Conservation (phyloP, 192 early-diverging fungal genomes). For the Backusella mclennaniae region DNA sequence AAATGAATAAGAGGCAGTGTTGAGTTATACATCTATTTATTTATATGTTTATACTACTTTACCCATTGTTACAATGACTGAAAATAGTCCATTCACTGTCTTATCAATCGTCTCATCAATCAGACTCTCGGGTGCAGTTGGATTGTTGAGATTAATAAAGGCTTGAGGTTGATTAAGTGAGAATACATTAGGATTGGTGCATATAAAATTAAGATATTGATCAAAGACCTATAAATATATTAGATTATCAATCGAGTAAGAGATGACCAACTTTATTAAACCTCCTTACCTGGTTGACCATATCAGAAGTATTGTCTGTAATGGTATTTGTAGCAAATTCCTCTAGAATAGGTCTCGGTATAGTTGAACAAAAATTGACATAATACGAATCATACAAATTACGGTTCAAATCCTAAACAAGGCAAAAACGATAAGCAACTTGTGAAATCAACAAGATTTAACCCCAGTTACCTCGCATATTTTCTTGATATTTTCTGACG, state of each 20-base stretch:
- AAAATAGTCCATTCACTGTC: conserved; percentile 83
- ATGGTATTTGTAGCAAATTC: conserved; percentile 89
- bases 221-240: conserved; percentile 75
- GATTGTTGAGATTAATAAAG: conserved; percentile 83
- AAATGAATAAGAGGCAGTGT: too few species aligned
- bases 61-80: conserved; percentile 89
- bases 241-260: conserved; percentile 25
- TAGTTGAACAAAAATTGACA: conserved; percentile 88
- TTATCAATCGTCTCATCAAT: conserved; percentile 82
- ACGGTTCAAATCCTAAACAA: conserved; percentile 75
- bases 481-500: conserved; percentile 76
- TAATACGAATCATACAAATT: conserved; percentile 96
- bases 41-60: background rate
- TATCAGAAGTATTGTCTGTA: conserved; percentile 65
- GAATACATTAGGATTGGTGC: conserved; percentile 91
- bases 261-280: too few species aligned
- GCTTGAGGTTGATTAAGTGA: conserved; percentile 81
- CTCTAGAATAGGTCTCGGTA: conserved; percentile 88
- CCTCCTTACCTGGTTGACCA: conserved; percentile 72
- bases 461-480: conserved; percentile 67
- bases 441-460: too few species aligned
- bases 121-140: conserved; percentile 71
- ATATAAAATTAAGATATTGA: conserved; percentile 95
- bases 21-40: too few species aligned
- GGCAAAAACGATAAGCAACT: background rate